Evolutionary conservation across 371 early-diverging fungal genomes (phyloP), one percentile per base, ranked within the genome.

Genomic region (Mycotypha africana): DNA sequence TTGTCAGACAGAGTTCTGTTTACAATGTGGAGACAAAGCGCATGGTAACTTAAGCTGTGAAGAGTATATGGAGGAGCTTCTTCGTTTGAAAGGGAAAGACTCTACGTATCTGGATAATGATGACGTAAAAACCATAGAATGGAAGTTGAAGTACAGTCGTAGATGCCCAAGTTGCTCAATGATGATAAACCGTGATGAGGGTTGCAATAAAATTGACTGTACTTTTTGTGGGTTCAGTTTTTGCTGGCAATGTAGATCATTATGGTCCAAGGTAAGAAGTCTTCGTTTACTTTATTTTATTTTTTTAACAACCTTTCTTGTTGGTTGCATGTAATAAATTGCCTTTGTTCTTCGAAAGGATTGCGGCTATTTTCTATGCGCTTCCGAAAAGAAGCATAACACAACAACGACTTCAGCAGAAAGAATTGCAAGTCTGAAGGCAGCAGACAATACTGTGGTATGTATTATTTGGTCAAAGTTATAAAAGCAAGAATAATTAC

Each of bases 181-280:
- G 28, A 55, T 85, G 47, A 85, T 85, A 33, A 73, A 83, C 32
- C 62, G 85, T 10, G 85, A 85, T 45, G 85, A 85, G 44, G 85
- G 85, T 8, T 85, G 85, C 50, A 84, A 85, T 54, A 82, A 84
- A 50, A 79, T 85, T 0, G 84, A 86, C 24, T 85, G 85, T 38
- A 64, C 79, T 38, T 65, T 71, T 19, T 85, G 85, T 56, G 85
- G 84, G 4, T 61, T 76, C 53, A 62, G 72, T 15, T 85, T 85
- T 49, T 85, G 85, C 45, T 85, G 85, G 85, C 52, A 49, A 17
- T 63, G 63, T 36, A 34, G 43, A 32, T 49, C 43, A n/a, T 38
- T 47, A 19, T 63, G 63, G 63, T 51, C 59, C 15, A 56, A 63
- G 30, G 62, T 58, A 51, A n/a, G n/a, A n/a, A n/a, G n/a, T n/a